Base-by-base conservation (phyloP, 179 eudicot species). In the Spinacia oleracea region DNA sequence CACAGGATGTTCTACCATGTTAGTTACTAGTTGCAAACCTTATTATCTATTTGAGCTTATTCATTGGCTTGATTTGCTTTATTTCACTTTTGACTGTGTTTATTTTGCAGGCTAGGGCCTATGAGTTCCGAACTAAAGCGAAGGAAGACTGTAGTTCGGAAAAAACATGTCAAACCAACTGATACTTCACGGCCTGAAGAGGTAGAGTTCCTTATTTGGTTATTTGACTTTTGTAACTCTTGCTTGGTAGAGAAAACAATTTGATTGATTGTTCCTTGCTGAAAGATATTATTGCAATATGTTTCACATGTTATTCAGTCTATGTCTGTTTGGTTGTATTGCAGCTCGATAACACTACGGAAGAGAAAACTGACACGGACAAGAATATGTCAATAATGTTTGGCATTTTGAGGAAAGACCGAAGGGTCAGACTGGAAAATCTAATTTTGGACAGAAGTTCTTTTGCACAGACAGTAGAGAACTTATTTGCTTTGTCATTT, bases 351-450 rank as follows among this genome's bases (percentile, higher is more conserved):
- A 86, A 80, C 69, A 78, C 69, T 45, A 64, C 77, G 72, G 92
- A 92, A 74, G 97, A 92, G 81, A 91, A 77, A 84, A 90, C 97
- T 27, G 99, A 92, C 75, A 96, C 99, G 0, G 97, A 96, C 72
- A 92, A 89, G 81, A 96, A 96, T 82, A 93, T 96, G 99, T 86
- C 88, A 14, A 86, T 86, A 0, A 96, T 96, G 97, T 96, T 96
- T 75, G 82, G 88, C 56, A 83, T 93, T 45, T 75, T 96, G 79
- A 87, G 87, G 87, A 88, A 85, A 84, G 65, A 89, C 35, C 80
- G 89, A 73, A 90, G 76, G 70, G 95, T 83, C 67, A 86, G 85
- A 75, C 87, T 93, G 79, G 98, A 96, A 79, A 85, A 79, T 76
- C 73, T 96, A 55, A 86, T 96, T 35, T 73, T 96, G 83, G 92